Conservation (phyloP, 2,329 filamentous ascomycete species). For the Capronia americana region DNA sequence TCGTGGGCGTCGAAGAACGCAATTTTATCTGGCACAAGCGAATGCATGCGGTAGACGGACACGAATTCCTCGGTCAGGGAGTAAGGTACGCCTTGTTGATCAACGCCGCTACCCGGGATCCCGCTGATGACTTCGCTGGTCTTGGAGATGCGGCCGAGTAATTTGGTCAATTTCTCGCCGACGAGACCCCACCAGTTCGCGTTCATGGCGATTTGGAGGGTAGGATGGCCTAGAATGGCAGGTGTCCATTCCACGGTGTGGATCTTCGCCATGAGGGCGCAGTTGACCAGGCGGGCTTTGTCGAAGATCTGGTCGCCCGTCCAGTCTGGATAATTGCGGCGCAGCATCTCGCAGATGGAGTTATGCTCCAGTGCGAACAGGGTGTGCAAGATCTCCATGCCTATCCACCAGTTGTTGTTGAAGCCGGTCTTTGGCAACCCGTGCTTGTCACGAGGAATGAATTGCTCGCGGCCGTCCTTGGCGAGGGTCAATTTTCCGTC, state of each 20-base stretch:
- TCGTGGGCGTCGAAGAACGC: constrained; percentile 45
- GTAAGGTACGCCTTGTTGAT: constrained; percentile 50
- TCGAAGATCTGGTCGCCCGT: constrained; percentile 53
- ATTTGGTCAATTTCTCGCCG: constrained; percentile 51
- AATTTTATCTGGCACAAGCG: constrained; percentile 49
- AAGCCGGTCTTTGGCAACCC: constrained; percentile 53
- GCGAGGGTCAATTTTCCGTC: constrained; percentile 52
- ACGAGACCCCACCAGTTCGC: constrained; percentile 57
- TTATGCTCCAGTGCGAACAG: constrained; percentile 57
- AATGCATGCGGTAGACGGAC: constrained; percentile 53
- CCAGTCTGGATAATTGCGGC: constrained; percentile 48
- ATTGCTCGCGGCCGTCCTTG: constrained; percentile 42
- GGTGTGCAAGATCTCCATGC: constrained; percentile 56
- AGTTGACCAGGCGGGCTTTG: constrained; percentile 54
- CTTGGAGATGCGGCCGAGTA: constrained; percentile 51
- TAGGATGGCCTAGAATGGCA: constrained; percentile 55
- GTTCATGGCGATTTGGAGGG: constrained; percentile 52
- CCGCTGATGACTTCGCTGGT: constrained; percentile 50
- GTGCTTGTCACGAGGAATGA: constrained; percentile 48
- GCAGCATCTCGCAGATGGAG: constrained; percentile 51
- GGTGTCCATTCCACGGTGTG: constrained; percentile 59
- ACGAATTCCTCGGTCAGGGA: constrained; percentile 55
- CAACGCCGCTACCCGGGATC: constrained; percentile 49
- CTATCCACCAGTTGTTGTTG: constrained; percentile 56
- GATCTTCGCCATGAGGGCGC: constrained; percentile 58